These are phyloP conservation scores for Ulvella scutata DNA, from an alignment of 139 green algal species.

Conservation along the genomic window DNA sequence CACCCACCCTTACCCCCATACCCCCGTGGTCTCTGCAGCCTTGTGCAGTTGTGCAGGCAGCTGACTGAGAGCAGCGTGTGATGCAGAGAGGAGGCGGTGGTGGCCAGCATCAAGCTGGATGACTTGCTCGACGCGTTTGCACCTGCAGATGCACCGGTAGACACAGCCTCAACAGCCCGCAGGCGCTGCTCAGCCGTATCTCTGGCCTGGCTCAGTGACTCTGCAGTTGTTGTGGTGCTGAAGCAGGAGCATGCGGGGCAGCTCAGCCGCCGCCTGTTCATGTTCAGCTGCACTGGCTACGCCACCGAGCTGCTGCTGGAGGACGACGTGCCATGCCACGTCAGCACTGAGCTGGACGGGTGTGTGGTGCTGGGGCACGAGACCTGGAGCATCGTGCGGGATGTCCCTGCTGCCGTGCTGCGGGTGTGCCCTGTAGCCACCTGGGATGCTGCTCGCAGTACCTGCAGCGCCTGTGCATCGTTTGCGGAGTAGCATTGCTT, in stretches of 20 bases:
- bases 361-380: background rate
- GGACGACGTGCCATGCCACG: background rate
- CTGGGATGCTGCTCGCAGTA: background rate
- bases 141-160: background rate
- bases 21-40: no score
- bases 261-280: background rate
- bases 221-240: background rate
- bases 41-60: no score
- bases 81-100: background rate
- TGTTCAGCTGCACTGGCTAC: background rate
- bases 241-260: background rate
- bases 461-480: background rate
- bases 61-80: no score
- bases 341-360: background rate
- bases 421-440: background rate
- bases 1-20: no score
- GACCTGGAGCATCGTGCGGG: constrained; percentile 2
- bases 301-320: background rate
- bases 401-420: background rate
- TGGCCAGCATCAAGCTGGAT: background rate
- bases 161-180: background rate
- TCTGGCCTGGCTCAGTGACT: background rate
- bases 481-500: no score
- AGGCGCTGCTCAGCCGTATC: no score
- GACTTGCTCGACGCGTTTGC: background rate